A percentile compares a stretch with the other conserved stretches of the same genome.
Evolutionary conservation across 1,284 basidiomycete genomes (phyloP).

Genomic region (Sanghuangporus baumii): DNA sequence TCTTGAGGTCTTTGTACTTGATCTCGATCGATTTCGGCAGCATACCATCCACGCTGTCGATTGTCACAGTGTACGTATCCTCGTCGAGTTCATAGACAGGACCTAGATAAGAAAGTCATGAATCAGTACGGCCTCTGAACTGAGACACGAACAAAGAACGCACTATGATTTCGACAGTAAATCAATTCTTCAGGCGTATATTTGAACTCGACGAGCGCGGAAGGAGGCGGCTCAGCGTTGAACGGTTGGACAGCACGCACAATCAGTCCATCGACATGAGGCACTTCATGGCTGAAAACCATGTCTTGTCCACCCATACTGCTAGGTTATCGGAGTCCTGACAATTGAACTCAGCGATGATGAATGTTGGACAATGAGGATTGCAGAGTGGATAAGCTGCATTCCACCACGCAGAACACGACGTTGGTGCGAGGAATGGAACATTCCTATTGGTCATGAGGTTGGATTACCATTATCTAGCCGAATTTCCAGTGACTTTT

Average conservation of each 20-base stretch:
- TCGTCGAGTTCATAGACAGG: constrained; percentile 48
- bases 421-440: too few relatives aligned
- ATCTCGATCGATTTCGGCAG: constrained; percentile 31
- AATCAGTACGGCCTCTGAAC: not conserved
- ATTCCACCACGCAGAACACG: not conserved
- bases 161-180: constrained; percentile 55
- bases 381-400: not conserved
- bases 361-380: not conserved
- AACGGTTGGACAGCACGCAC: constrained; percentile 44
- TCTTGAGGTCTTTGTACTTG: constrained; percentile 37
- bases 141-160: not conserved
- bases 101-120: not conserved
- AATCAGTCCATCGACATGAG: constrained; percentile 40
- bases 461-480: too few relatives aligned
- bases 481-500: too few relatives aligned
- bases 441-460: too few relatives aligned
- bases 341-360: not conserved
- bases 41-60: constrained; percentile 31
- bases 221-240: constrained; percentile 52
- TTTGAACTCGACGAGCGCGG: constrained; percentile 46
- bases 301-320: constrained; percentile 23
- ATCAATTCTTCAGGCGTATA: constrained; percentile 53
- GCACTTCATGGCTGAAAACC: constrained; percentile 32
- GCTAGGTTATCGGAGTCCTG: not conserved
- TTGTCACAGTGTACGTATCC: constrained; percentile 34